Base-by-base conservation (phyloP, 179 eudicot genomes). In the Kewa caespitosa region DNA sequence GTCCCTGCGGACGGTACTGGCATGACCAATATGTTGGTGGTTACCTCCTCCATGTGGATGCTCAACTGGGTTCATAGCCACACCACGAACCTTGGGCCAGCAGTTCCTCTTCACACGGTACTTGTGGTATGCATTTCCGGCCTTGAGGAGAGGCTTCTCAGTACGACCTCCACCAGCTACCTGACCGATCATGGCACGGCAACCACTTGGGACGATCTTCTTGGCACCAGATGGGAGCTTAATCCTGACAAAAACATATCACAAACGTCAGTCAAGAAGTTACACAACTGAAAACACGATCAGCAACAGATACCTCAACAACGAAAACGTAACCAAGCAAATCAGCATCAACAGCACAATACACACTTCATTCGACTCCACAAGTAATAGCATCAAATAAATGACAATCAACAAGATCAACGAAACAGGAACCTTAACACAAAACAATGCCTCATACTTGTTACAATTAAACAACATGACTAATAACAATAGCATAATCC, bases 11-110 rank as follows among this genome's bases (percentile, higher is more conserved):
- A 79, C 83, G 13, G 85, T 82, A 82, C 78, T 72, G 68, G 85
- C 85, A 18, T 82, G 85, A 79, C 85, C 85, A 76, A 82, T 82
- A 48, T 82, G 85, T 71, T 82, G 85, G 74, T 82, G 85, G 85
- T 82, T 82, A 82, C 85, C 85, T 37, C 85, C 85, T n/a, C 85
- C 85, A 23, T 82, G 85, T 6, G 85, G 85, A 82, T 82, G 85
- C 83, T 82, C 85, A 52, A 82, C 85, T 50, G 85, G 85, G 67
- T 82, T 82, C 85, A 82, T 82, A 67, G 85, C 85, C 39, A 82
- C 85, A 82, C 85, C 85, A 75, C 85, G 80, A 50, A 82, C 85
- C 85, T 82, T 82, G 32, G 85, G 85, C 85, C 85, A 82, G 73
- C 78, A 43, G 80, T 82, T 82, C 36, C 85, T 82, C 85, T 82